Percentiles rank a stretch among this genome's conserved stretches.
phyloP scores from a whole-genome alignment of 176 grass and related monocot species.

The Echinochloa phyllopogon region DNA sequence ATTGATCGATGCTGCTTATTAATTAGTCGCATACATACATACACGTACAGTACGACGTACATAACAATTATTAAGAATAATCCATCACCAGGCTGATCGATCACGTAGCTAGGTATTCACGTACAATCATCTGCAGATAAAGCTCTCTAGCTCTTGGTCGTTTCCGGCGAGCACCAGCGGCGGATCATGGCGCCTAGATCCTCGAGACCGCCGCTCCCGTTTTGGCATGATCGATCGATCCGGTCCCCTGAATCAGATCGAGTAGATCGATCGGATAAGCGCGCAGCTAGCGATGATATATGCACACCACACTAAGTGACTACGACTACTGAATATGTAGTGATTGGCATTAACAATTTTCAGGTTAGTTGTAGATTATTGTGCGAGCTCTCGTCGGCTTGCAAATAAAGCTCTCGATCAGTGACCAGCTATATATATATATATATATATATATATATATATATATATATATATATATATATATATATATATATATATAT shows the following conservation, averaged over 20 bases:
- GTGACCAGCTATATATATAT: no score
- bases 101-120: no score
- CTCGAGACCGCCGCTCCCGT: background rate
- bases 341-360: background rate
- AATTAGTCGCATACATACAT: background rate
- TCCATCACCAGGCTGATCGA: no score
- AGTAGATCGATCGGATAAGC: background rate
- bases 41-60: no score
- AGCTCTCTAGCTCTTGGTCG: background rate
- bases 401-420: no score
- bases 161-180: background rate
- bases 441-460: no score
- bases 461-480: no score
- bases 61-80: no score
- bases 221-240: background rate
- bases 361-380: background rate
- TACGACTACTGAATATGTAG: no score
- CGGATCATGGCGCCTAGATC: background rate
- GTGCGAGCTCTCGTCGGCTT: background rate
- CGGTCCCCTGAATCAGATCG: background rate
- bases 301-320: background rate
- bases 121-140: no score
- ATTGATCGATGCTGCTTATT: background rate
- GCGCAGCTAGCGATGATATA: no score
- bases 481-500: no score